phyloP scores from a whole-genome alignment of 305 asterid species.

The Solanum hybrid region DNA sequence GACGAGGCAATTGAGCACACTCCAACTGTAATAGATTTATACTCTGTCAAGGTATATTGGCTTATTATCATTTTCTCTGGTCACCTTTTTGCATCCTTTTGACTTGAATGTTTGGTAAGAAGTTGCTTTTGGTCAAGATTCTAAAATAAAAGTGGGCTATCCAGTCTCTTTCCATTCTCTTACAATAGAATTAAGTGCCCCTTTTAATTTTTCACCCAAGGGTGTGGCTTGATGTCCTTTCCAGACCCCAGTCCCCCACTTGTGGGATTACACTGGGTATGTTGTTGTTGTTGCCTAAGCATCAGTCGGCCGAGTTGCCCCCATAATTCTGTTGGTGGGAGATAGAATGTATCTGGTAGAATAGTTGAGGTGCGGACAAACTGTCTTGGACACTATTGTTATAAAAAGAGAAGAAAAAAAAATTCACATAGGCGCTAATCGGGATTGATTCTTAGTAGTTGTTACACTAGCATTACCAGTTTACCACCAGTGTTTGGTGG shows the following conservation, averaged over 20 bases:
- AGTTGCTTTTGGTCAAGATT: not conserved
- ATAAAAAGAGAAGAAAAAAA: not conserved
- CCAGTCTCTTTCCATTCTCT: not conserved
- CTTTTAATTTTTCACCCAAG: not conserved
- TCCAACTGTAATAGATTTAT: constrained; percentile 92
- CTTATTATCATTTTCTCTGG: not conserved
- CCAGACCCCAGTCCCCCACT: not conserved
- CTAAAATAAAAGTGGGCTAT: not conserved
- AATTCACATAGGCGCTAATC: not conserved
- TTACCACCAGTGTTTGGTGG: not conserved
- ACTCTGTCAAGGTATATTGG: constrained; percentile 76
- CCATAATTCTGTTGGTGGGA: not conserved
- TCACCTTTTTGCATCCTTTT: not conserved
- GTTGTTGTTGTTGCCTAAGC: not conserved
- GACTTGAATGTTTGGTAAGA: not conserved
- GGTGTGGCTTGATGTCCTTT: not conserved
- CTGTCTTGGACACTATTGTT: not conserved
- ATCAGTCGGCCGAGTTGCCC: not conserved
- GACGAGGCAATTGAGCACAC: constrained; percentile 95
- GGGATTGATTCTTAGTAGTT: not conserved
- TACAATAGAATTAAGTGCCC: not conserved
- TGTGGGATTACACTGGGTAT: not conserved
- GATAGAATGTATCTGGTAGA: not conserved
- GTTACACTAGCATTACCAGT: not conserved
- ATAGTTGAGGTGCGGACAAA: not conserved